These are phyloP conservation scores for Neurospora sp. DNA, from an alignment of 495 filamentous ascomycete genomes.

Conservation along the genomic window DNA sequence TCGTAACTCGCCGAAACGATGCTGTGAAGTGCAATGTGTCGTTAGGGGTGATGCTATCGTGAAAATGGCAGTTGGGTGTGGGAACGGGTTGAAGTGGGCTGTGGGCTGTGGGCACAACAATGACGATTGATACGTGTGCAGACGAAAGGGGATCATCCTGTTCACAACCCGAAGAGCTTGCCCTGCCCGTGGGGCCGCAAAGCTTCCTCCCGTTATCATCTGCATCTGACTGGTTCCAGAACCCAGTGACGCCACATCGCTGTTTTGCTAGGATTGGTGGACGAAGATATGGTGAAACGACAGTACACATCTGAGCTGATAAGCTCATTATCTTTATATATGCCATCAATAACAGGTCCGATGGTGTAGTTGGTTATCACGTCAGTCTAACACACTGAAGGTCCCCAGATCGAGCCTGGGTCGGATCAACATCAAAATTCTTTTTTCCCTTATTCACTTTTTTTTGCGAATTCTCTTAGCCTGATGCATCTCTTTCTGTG, in stretches of 20 bases:
- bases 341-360: slow-evolving; percentile 4
- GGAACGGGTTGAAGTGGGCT: neutral
- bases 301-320: neutral
- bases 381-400: slow-evolving; percentile 20
- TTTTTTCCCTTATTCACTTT: neutral
- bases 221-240: neutral
- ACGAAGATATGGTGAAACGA: neutral
- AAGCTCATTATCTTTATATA: neutral
- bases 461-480: neutral
- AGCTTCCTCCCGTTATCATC: neutral
- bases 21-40: neutral
- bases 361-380: slow-evolving; percentile 26
- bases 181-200: slow-evolving; percentile 4
- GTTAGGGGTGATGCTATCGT: neutral
- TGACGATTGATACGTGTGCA: slow-evolving; percentile 29
- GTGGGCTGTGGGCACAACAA: slow-evolving; percentile 5
- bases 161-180: slow-evolving; percentile 18
- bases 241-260: neutral
- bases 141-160: slow-evolving; percentile 5
- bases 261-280: neutral
- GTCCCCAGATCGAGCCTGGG: slow-evolving; percentile 20
- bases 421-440: slow-evolving; percentile 11
- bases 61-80: neutral
- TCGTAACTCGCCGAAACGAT: neutral
- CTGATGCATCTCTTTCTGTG: neutral